phyloP scores from a whole-genome alignment of 2,329 filamentous ascomycete genomes.

The Didymella arachidicola region DNA sequence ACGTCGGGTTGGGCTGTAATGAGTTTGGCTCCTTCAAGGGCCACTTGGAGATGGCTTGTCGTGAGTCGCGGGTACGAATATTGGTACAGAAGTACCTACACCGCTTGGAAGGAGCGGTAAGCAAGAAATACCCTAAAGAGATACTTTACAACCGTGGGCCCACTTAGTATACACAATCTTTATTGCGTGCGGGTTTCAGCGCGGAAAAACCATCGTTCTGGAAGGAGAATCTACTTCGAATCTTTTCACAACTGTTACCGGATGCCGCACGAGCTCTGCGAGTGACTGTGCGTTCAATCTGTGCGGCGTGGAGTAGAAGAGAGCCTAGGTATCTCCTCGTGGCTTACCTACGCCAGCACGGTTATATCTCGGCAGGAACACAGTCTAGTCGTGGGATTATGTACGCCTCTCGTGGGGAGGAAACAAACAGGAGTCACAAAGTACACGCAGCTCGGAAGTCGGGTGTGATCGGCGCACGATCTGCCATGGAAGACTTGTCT shows the following conservation, averaged over 20 bases:
- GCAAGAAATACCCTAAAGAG: slow-evolving; percentile 4
- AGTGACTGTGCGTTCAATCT: not conserved
- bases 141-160: not conserved
- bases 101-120: slow-evolving; percentile 21
- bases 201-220: slow-evolving; percentile 12
- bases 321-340: not conserved
- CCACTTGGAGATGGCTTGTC: not conserved
- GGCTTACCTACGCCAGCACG: not conserved
- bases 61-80: not conserved
- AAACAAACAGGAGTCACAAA: not conserved
- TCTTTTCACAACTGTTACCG: slow-evolving; percentile 7
- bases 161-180: slow-evolving; percentile 17
- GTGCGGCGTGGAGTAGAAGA: not conserved
- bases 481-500: slow-evolving; percentile 35
- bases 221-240: slow-evolving; percentile 1
- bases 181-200: not conserved
- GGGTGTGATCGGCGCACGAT: slow-evolving; percentile 37
- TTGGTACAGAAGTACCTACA: slow-evolving; percentile 3
- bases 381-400: not conserved
- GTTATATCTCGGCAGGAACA: not conserved
- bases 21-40: not conserved
- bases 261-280: not conserved
- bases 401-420: not conserved
- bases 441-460: slow-evolving; percentile 16
- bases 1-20: slow-evolving; percentile 10